Evolutionary conservation across 208 protist species (phyloP), one percentile per base, ranked within the genome.

Genomic region (Leishmania guyanensis): DNA sequence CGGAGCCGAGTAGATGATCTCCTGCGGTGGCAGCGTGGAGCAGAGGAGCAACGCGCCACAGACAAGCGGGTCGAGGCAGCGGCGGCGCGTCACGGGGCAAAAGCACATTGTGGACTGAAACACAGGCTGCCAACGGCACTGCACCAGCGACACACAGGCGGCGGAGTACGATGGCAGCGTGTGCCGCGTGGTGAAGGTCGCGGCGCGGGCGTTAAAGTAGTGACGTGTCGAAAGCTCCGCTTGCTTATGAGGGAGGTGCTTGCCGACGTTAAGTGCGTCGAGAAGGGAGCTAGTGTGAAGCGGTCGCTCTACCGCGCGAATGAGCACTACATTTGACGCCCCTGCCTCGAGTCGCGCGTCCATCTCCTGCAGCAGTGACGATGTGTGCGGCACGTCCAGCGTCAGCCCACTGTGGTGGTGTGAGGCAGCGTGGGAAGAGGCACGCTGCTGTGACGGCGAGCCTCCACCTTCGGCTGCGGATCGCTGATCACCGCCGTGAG

Each of bases 71-170:
- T 97, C 93, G 1, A 93, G 79, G 77, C 93, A 97, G 68, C 93
- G 91, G n/a, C 89, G 86, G 4, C 90, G 90, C 51, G 88, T 90
- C 12, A 97, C 91, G 0, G 90, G 93, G 79, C 93, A 97, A 87
- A 93, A 97, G 74, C 91, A 93, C 89, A 95, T 89, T 5, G 90
- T 94, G 50, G 86, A 88, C 75, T 89, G 90, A 77, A 96, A 96
- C 71, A 85, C 72, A 0, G 90, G 87, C 76, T 89, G 88, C 89
- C 82, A 91, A 22, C 82, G 77, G 29, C 82, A 85, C 62, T 82
- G 82, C 82, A 85, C 81, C 36, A 80, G 75, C 29, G 73, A 51
- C 77, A 85, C 46, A 50, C 36, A 83, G 56, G 86, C 79, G 62
- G 62, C 65, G 26, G 48, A 2, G 36, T 39, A 60, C 8, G 76